Evolutionary conservation across 192 early-diverging fungal species (phyloP).

Genomic region (Entomortierella chlamydospora): DNA sequence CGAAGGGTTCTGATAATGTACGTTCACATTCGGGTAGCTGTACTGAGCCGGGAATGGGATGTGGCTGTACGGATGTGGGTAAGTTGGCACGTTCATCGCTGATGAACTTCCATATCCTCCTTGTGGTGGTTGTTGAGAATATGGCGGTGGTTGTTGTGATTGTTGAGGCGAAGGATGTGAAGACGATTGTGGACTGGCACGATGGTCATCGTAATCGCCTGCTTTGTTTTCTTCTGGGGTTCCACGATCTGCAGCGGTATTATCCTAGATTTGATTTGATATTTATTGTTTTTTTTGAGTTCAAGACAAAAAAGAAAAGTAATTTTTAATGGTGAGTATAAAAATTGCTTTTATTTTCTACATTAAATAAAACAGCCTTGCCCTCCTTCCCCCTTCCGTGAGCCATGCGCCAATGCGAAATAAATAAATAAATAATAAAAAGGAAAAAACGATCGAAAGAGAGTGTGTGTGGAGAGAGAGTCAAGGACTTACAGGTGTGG

Average conservation of each 20-base stretch:
- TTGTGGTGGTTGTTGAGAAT: conserved; percentile 11
- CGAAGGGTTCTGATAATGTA: conserved; percentile 30
- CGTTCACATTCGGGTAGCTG: conserved; percentile 19
- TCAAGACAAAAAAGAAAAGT: too few relatives aligned
- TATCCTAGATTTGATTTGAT: neutral
- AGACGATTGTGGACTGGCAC: conserved; percentile 6
- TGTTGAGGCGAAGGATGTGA: conserved; percentile 25
- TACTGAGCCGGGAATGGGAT: conserved; percentile 25
- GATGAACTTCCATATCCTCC: conserved; percentile 44
- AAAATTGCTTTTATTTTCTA: too few relatives aligned
- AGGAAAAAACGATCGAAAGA: neutral
- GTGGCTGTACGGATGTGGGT: conserved; percentile 20
- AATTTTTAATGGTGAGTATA: too few relatives aligned
- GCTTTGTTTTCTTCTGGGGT: conserved; percentile 2
- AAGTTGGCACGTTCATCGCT: conserved; percentile 34
- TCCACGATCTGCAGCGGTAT: neutral
- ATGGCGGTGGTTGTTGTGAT: conserved; percentile 5
- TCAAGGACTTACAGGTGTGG: conserved; percentile 54
- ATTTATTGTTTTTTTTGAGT: neutral
- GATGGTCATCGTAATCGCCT: neutral
- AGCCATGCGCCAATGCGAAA: too few relatives aligned
- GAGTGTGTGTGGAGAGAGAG: too few relatives aligned
- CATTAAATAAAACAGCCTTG: too few relatives aligned
- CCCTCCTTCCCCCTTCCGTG: too few relatives aligned
- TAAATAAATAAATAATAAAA: conserved; percentile 2